These are phyloP conservation scores for Mitragyna speciosa DNA, from an alignment of 257 asterid genomes.

Conservation along the genomic window DNA sequence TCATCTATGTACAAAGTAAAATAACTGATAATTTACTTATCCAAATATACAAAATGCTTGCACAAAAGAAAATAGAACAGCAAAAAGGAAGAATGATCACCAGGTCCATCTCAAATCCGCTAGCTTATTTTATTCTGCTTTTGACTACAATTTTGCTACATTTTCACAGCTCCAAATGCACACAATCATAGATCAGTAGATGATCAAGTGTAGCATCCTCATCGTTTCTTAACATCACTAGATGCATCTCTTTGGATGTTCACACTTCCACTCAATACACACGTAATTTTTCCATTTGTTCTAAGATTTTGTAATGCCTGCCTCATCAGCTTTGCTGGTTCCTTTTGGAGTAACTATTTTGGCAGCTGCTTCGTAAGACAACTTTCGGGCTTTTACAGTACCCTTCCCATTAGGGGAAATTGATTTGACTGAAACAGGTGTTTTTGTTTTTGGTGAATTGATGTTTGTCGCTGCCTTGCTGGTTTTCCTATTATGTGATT, in stretches of 20 bases:
- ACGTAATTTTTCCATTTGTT: background rate
- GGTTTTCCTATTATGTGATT: slow-evolving; percentile 31
- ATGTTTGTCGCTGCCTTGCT: slow-evolving; percentile 38
- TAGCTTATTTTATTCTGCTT: slow-evolving; percentile 2
- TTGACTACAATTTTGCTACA: slow-evolving; percentile 7
- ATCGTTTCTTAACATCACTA: slow-evolving; percentile 3
- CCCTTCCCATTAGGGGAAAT: slow-evolving; percentile 57
- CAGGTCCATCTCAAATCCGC: background rate
- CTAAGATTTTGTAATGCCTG: slow-evolving; percentile 10
- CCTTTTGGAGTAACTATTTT: slow-evolving; percentile 39
- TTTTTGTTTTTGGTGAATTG: slow-evolving; percentile 44
- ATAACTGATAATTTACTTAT: slow-evolving; percentile 12
- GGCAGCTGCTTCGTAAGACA: slow-evolving; percentile 44
- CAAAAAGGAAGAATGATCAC: slow-evolving; percentile 1
- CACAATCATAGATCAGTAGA: slow-evolving; percentile 8
- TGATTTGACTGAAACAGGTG: slow-evolving; percentile 39
- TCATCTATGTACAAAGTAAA: slow-evolving; percentile 19
- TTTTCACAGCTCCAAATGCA: slow-evolving; percentile 9
- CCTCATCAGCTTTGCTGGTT: slow-evolving; percentile 34
- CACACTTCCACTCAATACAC: background rate
- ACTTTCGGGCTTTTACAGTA: slow-evolving; percentile 44
- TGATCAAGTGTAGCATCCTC: background rate
- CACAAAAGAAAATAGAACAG: background rate
- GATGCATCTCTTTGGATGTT: background rate
- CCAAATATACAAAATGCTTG: slow-evolving; percentile 17